phyloP scores from a whole-genome alignment of 2,329 filamentous ascomycete genomes.

The Neoascochyta sp. region DNA sequence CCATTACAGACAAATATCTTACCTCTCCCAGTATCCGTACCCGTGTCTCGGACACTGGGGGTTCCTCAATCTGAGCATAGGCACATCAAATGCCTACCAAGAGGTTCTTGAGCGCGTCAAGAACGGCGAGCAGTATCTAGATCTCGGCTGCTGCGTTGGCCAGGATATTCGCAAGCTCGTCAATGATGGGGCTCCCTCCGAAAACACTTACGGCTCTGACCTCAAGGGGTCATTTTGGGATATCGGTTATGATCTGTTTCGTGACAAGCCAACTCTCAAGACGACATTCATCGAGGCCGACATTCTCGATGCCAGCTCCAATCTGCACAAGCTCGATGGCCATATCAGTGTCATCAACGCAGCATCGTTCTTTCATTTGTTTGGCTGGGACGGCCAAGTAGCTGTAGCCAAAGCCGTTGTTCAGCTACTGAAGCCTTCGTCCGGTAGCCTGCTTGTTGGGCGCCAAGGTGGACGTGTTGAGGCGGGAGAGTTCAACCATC shows the following conservation, averaged over 20 bases:
- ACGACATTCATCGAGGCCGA: conserved; percentile 54
- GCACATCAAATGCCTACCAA: conserved; percentile 22
- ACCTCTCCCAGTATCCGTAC: conserved; percentile 30
- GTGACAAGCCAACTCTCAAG: conserved; percentile 40
- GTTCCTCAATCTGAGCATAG: conserved; percentile 35
- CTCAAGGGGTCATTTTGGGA: conserved; percentile 48
- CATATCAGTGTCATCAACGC: conserved; percentile 44
- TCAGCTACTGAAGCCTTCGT: conserved; percentile 30
- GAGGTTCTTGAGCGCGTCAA: conserved; percentile 36
- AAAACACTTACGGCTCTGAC: conserved; percentile 43
- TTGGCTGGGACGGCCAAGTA: conserved; percentile 41
- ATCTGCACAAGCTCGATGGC: conserved; percentile 35
- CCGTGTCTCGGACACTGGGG: conserved; percentile 38
- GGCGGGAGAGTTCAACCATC: conserved; percentile 22
- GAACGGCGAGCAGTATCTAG: conserved; percentile 37
- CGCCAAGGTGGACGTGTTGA: conserved; percentile 36
- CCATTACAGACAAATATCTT: too few species aligned
- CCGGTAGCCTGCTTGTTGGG: conserved; percentile 40
- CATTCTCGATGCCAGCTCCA: conserved; percentile 35
- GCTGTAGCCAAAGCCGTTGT: conserved; percentile 33
- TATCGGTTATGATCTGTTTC: conserved; percentile 47
- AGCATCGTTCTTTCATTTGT: conserved; percentile 46
- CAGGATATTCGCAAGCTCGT: conserved; percentile 47
- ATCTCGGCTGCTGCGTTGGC: conserved; percentile 46
- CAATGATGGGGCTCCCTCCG: conserved; percentile 41